Evolutionary conservation across 1,139 yeast species (phyloP).

Genomic region (Saccharomyces hybrid): DNA sequence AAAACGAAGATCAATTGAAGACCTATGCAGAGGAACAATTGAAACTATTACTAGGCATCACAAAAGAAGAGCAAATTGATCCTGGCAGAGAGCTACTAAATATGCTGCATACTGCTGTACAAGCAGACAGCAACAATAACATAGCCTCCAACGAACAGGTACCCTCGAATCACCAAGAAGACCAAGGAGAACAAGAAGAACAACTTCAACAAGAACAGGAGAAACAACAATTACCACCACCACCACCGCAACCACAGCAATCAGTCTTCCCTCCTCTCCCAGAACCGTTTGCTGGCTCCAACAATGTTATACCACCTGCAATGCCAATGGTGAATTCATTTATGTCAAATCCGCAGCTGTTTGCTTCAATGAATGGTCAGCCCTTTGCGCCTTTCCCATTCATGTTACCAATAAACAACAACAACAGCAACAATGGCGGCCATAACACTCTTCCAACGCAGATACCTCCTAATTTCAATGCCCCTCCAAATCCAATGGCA

Average conservation of each 20-base stretch:
- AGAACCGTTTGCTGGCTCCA: conserved; percentile 3
- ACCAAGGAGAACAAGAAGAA: conserved; percentile 1
- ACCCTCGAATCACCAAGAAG: background rate
- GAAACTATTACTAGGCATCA: conserved; percentile 56
- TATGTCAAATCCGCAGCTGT: conserved; percentile 8
- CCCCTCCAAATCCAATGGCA: conserved; percentile 11
- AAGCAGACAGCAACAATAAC: conserved; percentile 23
- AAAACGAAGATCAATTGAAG: conserved; percentile 43
- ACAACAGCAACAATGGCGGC: background rate
- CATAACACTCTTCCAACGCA: conserved; percentile 3
- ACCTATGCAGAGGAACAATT: conserved; percentile 54
- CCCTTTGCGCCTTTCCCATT: conserved; percentile 33
- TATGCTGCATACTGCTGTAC: conserved; percentile 43
- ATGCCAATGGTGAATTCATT: conserved; percentile 8
- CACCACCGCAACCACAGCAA: conserved; percentile 10
- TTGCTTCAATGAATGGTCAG: conserved; percentile 21
- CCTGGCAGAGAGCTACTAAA: conserved; percentile 72
- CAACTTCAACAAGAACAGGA: background rate
- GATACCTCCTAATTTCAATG: conserved; percentile 3
- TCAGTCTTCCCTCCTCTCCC: conserved; percentile 11
- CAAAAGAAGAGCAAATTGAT: conserved; percentile 39
- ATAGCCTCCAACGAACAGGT: conserved; percentile 3
- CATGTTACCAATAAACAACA: conserved; percentile 7
- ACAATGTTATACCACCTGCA: conserved; percentile 9
- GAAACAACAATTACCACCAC: conserved; percentile 5